Percentiles rank a stretch among this genome's conserved stretches.
Conservation (phyloP, 306 rosid genomes). For the Comarum palustre region DNA sequence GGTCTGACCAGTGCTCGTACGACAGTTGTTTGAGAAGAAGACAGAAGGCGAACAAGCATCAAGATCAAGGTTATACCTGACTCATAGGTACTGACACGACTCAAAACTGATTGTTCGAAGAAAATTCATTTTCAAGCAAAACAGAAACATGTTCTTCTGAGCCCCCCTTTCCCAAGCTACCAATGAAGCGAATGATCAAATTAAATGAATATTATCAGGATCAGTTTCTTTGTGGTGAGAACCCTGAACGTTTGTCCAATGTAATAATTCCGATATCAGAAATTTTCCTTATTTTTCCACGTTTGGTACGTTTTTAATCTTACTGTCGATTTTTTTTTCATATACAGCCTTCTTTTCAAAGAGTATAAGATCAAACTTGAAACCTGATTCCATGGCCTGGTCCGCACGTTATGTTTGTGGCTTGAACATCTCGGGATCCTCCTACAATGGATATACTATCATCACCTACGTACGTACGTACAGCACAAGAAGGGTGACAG, state of each 20-base stretch:
- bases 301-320: too few relatives aligned
- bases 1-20: too few relatives aligned
- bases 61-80: too few relatives aligned
- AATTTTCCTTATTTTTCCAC: too few relatives aligned
- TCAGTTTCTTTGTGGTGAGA: not conserved
- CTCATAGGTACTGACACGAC: too few relatives aligned
- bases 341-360: too few relatives aligned
- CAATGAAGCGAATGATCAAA: conserved; percentile 31
- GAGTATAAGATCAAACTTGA: not conserved
- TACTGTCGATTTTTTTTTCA: too few relatives aligned
- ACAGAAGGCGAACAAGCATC: too few relatives aligned
- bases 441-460: conserved; percentile 77
- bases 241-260: not conserved
- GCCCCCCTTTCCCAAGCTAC: conserved; percentile 62
- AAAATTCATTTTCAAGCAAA: too few relatives aligned
- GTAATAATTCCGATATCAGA: too few relatives aligned
- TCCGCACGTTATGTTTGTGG: conserved; percentile 62
- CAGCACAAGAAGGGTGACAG: not conserved
- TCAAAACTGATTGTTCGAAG: too few relatives aligned
- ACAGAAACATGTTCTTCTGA: conserved; percentile 54
- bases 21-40: too few relatives aligned
- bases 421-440: conserved; percentile 53
- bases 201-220: not conserved
- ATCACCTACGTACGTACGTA: conserved; percentile 68
- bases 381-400: conserved; percentile 74